Evolutionary conservation across 1,139 yeast species (phyloP), one percentile per base, ranked within the genome.

Genomic region (Pichia sp.): DNA sequence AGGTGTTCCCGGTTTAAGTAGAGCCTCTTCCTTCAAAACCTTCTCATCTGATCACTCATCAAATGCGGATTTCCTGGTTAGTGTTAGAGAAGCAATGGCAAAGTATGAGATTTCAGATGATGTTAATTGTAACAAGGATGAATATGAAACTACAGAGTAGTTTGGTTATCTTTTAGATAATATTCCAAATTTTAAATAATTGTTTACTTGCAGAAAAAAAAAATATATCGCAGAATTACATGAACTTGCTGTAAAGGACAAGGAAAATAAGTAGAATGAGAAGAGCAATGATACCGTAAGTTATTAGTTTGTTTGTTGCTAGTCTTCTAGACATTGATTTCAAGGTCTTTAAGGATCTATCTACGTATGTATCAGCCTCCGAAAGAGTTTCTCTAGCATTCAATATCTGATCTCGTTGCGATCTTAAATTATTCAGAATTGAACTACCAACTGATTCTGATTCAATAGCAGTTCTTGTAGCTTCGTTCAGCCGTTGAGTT

Each of bases 341-440:
- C 55, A 93, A 68, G 1, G 98, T 93, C 45, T 84, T 76, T 45
- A 93, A 75, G 41, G 94, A 81, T 58, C 83, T 80, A 62, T 91
- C 98, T 40, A 93, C 95, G 55, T 89, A 88, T 1, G 84, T 78
- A 58, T 93, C 97, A 0, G 98, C 97, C 48, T 88, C 93, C 63
- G 76, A 73, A 40, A 93, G 68, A 0, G 95, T 85, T 38, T 64
- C 64, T 59, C 97, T 74, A 14, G 96, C 77, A 51, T 89, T 88
- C 38, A 75, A 65, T 40, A 93, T 77, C 56, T 94, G 97, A 56
- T 93, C 98, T 45, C 98, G 71, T 65, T 93, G 99, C 18, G 95
- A 82, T 46, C 96, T 71, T 52, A 93, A 68, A 60, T 91, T 96
- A 55, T 80, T 80, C 61, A 93, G 72, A 43, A 93, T 91, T 51